Conservation (phyloP, 352 stramenopile genomes). For the Phytopythium kandeliae region DNA sequence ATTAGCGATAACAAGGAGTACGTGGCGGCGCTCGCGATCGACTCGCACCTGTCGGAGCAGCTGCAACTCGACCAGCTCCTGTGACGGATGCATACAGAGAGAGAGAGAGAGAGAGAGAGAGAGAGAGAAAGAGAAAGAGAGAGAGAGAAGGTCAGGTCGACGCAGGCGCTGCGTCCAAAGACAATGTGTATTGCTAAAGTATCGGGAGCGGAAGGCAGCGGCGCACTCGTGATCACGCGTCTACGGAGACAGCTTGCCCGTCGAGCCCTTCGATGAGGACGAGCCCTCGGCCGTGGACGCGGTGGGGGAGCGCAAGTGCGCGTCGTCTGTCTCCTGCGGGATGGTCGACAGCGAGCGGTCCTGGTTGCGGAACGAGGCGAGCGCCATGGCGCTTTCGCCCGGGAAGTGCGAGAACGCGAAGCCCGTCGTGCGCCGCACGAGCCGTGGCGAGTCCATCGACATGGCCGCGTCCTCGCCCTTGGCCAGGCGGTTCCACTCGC, state of each 20-base stretch:
- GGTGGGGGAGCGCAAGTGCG: constrained; percentile 4
- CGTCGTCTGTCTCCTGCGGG: background rate
- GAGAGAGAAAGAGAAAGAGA: too few relatives aligned
- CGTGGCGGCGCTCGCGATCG: constrained; percentile 65
- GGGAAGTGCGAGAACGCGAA: constrained; percentile 85
- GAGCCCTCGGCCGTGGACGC: constrained; percentile 9
- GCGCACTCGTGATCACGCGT: too few relatives aligned
- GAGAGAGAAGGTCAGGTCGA: too few relatives aligned
- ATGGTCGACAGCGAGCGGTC: constrained; percentile 10
- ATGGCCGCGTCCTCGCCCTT: constrained; percentile 61
- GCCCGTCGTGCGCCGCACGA: constrained; percentile 80
- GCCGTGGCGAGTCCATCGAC: constrained; percentile 55
- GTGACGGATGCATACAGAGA: constrained; percentile 9
- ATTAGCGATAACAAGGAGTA: constrained; percentile 83
- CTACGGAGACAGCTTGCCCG: constrained; percentile 3
- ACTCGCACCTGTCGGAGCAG: constrained; percentile 61
- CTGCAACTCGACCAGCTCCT: constrained; percentile 65
- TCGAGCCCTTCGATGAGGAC: constrained; percentile 9
- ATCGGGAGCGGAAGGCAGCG: too few relatives aligned
- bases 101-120: too few relatives aligned
- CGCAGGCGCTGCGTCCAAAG: too few relatives aligned
- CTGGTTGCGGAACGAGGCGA: constrained; percentile 30
- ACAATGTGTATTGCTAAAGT: constrained; percentile 5
- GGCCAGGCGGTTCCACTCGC: constrained; percentile 85
- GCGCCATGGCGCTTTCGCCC: constrained; percentile 69